phyloP scores from a whole-genome alignment of 352 stramenopile genomes.

The Halophytophthora batemanensis region DNA sequence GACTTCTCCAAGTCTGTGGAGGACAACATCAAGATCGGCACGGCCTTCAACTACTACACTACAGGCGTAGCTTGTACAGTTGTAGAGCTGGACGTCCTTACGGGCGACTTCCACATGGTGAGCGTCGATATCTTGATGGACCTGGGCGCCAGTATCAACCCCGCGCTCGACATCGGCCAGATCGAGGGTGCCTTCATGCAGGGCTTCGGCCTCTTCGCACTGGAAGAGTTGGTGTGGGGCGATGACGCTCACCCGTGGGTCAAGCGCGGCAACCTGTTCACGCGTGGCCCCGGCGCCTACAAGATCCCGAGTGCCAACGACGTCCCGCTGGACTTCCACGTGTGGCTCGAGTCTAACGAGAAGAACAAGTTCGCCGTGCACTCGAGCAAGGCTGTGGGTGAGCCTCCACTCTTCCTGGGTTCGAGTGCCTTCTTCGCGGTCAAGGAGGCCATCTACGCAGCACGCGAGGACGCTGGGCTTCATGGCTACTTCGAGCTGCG shows the following conservation, averaged over 20 bases:
- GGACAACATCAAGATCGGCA: conserved; percentile 88
- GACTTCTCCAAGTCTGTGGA: conserved; percentile 87
- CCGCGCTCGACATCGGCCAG: conserved; percentile 96
- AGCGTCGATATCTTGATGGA: conserved; percentile 89
- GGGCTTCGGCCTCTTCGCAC: conserved; percentile 93
- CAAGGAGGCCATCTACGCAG: conserved; percentile 92
- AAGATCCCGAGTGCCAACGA: conserved; percentile 98
- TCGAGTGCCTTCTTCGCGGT: conserved; percentile 94
- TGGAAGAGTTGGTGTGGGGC: conserved; percentile 94
- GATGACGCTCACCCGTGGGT: conserved; percentile 94
- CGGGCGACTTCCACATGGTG: conserved; percentile 89
- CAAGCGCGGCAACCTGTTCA: conserved; percentile 91
- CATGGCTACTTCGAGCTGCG: conserved; percentile 70
- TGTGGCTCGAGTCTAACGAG: conserved; percentile 91
- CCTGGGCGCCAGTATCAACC: conserved; percentile 95
- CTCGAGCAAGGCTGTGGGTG: conserved; percentile 94
- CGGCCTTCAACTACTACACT: conserved; percentile 97
- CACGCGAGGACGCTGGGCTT: conserved; percentile 58
- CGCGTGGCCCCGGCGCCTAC: conserved; percentile 93
- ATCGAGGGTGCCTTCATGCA: conserved; percentile 98
- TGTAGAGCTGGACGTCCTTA: conserved; percentile 95
- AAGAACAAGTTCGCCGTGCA: conserved; percentile 95
- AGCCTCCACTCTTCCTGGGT: conserved; percentile 95
- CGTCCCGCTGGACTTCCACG: conserved; percentile 92
- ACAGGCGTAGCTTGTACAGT: conserved; percentile 91